A percentile compares a stretch with the other conserved stretches of the same genome.
Conservation (phyloP, 495 filamentous ascomycete species). For the Durotheca rogersii region DNA sequence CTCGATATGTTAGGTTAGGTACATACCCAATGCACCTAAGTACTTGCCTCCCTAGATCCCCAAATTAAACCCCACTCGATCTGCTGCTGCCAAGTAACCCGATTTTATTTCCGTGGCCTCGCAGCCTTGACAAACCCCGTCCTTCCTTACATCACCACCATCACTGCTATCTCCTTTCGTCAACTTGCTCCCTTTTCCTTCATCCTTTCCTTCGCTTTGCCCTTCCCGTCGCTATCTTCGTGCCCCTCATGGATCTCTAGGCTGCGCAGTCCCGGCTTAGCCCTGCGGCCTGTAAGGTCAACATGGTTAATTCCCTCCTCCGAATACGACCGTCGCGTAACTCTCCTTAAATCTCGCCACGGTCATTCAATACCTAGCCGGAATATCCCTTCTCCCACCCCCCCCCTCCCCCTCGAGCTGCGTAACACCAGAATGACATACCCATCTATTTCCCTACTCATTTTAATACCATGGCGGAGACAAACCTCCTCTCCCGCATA, state of each 20-base stretch:
- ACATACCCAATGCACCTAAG: too few species aligned
- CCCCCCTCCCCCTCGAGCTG: constrained; percentile 15
- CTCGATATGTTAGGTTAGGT: too few species aligned
- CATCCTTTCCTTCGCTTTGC: neutral
- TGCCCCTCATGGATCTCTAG: constrained; percentile 10
- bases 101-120: constrained; percentile 20
- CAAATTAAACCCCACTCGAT: too few species aligned
- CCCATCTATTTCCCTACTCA: constrained; percentile 1
- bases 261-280: constrained; percentile 7
- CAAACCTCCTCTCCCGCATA: constrained; percentile 62
- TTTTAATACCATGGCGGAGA: constrained; percentile 34
- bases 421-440: constrained; percentile 15
- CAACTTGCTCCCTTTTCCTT: constrained; percentile 10
- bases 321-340: constrained; percentile 27
- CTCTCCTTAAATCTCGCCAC: constrained; percentile 9
- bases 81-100: too few species aligned
- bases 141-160: constrained; percentile 3
- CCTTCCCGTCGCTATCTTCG: too few species aligned
- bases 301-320: constrained; percentile 15
- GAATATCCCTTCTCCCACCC: too few species aligned
- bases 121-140: too few species aligned
- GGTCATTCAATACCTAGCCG: constrained; percentile 17
- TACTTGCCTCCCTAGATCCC: too few species aligned
- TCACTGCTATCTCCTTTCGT: constrained; percentile 7
- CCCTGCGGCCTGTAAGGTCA: neutral